Percentiles rank a stretch among this genome's conserved stretches.
Evolutionary conservation across 257 asterid genomes (phyloP).

Genomic region (Solanum pimpinellifolium): DNA sequence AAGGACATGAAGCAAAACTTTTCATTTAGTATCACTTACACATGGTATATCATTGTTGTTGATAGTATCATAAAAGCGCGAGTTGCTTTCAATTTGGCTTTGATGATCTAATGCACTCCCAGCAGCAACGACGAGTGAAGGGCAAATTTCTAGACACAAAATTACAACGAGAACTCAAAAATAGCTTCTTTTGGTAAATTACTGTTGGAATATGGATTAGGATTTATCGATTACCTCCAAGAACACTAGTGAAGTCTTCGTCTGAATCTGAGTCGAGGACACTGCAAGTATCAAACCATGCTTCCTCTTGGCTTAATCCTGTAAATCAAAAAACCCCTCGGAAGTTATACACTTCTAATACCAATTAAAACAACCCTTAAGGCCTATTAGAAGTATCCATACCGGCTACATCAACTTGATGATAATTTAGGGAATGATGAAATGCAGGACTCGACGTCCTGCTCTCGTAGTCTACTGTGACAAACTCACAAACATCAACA

Average conservation of each 20-base stretch:
- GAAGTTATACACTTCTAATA: neutral
- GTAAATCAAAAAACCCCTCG: neutral
- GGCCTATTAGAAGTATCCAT: neutral
- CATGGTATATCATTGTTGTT: neutral
- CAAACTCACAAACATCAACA: conserved; percentile 20
- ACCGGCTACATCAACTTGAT: conserved; percentile 24
- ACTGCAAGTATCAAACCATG: conserved; percentile 74
- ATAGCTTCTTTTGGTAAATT: neutral
- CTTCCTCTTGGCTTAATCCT: conserved; percentile 54
- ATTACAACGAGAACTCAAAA: neutral
- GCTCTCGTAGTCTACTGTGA: conserved; percentile 1
- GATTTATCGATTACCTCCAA: conserved; percentile 39
- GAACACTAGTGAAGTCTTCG: conserved; percentile 57
- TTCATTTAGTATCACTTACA: neutral
- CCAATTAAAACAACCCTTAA: no score
- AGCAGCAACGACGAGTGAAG: conserved; percentile 12
- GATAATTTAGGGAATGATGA: conserved; percentile 10
- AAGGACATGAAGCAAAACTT: neutral
- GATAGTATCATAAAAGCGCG: neutral
- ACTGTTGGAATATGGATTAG: neutral
- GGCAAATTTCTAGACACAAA: conserved; percentile 26
- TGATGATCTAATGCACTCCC: conserved; percentile 6
- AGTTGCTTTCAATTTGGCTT: conserved; percentile 4
- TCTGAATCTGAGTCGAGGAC: conserved; percentile 71
- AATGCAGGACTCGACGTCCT: neutral